Percentiles rank a stretch among this genome's conserved stretches.
phyloP scores from a whole-genome alignment of 805 yeast genomes.

The Saccharomycopsis javanensis region DNA sequence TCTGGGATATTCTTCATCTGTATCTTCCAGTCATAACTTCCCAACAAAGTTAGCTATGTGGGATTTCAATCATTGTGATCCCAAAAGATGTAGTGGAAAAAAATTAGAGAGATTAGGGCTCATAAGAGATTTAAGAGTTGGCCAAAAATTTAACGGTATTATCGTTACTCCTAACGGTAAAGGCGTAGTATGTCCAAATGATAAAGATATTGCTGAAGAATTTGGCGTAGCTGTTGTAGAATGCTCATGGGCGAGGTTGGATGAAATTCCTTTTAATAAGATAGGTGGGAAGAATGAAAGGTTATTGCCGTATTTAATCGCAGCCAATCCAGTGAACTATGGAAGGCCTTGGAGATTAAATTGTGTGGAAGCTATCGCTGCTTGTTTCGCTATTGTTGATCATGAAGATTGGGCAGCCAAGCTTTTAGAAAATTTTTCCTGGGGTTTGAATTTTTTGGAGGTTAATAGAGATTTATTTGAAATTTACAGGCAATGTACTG shows the following conservation, averaged over 20 bases:
- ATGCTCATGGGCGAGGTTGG: constrained; percentile 97
- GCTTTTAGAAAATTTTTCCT: constrained; percentile 70
- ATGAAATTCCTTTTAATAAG: constrained; percentile 87
- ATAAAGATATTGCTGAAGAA: constrained; percentile 61
- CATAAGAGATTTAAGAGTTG: constrained; percentile 71
- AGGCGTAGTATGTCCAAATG: constrained; percentile 83
- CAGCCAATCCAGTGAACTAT: constrained; percentile 95
- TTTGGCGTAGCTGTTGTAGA: constrained; percentile 96
- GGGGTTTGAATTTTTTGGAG: constrained; percentile 86
- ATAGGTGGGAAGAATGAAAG: constrained; percentile 90
- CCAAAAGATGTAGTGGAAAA: constrained; percentile 94
- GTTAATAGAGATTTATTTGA: constrained; percentile 72
- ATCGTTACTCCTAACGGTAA: constrained; percentile 92
- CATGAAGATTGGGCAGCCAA: constrained; percentile 80
- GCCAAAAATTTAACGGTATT: constrained; percentile 85
- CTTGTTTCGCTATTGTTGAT: constrained; percentile 92
- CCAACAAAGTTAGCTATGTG: constrained; percentile 94
- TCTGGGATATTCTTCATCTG: constrained; percentile 7
- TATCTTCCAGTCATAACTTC: constrained; percentile 36
- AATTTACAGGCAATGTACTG: constrained; percentile 70
- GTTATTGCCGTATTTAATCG: constrained; percentile 81
- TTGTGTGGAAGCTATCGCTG: constrained; percentile 96
- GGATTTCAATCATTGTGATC: constrained; percentile 99
- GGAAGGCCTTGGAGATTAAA: constrained; percentile 94
- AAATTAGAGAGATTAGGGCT: constrained; percentile 82